Base-by-base conservation (phyloP, 129 eudicot genomes). In the Flaveria ramosissima region DNA sequence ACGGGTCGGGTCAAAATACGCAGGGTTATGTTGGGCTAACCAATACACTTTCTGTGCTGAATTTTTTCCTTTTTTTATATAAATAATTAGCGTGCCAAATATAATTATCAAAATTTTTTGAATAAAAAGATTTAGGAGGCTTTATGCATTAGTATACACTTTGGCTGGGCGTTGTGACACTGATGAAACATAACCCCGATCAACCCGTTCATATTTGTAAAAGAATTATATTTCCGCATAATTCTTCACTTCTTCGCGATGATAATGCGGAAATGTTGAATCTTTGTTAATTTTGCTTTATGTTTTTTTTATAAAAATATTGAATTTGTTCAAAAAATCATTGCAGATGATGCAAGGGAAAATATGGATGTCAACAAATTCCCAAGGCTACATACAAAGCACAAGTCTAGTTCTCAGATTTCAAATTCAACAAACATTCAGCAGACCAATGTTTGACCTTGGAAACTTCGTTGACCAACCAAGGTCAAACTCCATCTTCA, bases 331-430 rank as follows among this genome's bases (percentile, higher is more conserved):
- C 15, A 24, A 57, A 50, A 50, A 39, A 47, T 4, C 3, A 47
- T 43, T 70, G 82, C 89, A 92, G 98, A 83, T 90, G 96, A 89
- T 92, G 98, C 98, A 88, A 80, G 98, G 98, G 3, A 84, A 85
- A 68, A 88, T 92, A 73, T 86, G 92, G 93, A 84, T 88, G 83
- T 78, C 88, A 19, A 69, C 85, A 43, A 83, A 75, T 80, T 16
- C 90, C 6, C 75, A 66, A 42, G 96, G 98, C 24, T 79, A 73
- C 24, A 80, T 86, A 19, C 89, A 88, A 76, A 85, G 89, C 75
- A 88, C 84, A 87, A 87, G 81, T 68, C 92, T 92, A 15, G 63
- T 89, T 42, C 86, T 92, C 73, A 79, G 90, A 68, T 88, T 92
- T 63, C 96, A 88, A 77, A 79, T 77, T 59, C 90, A 74, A 70